Conservation (phyloP, 495 filamentous ascomycete species). For the Xylaria longipes region DNA sequence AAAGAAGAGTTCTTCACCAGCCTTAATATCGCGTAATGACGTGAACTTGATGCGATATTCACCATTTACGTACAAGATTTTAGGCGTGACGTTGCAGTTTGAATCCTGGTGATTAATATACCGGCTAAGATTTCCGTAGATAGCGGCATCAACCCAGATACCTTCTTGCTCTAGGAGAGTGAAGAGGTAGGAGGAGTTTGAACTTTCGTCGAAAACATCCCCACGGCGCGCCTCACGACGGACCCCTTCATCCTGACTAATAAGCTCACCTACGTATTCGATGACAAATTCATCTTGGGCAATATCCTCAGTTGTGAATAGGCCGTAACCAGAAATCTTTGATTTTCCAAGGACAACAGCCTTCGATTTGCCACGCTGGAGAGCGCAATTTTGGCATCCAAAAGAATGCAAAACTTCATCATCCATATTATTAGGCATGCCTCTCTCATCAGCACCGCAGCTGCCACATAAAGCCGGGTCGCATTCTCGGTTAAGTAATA, state of each 20-base stretch:
- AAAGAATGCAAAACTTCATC: conserved; percentile 55
- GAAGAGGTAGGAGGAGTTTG: conserved; percentile 69
- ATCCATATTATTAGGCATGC: conserved; percentile 65
- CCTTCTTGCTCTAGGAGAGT: conserved; percentile 63
- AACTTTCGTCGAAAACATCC: conserved; percentile 66
- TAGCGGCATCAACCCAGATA: conserved; percentile 59
- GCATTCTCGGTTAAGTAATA: conserved; percentile 70
- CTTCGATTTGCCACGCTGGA: conserved; percentile 67
- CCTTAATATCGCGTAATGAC: conserved; percentile 62
- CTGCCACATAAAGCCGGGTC: conserved; percentile 70
- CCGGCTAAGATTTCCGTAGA: conserved; percentile 62
- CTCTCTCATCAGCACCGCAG: conserved; percentile 67
- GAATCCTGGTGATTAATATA: conserved; percentile 72
- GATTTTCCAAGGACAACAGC: conserved; percentile 67
- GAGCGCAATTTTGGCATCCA: conserved; percentile 66
- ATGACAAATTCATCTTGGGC: conserved; percentile 66
- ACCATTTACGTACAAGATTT: conserved; percentile 67
- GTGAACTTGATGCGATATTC: conserved; percentile 72
- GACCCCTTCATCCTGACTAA: conserved; percentile 67
- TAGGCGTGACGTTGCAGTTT: conserved; percentile 60
- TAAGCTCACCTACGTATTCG: conserved; percentile 76
- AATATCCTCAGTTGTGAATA: conserved; percentile 68
- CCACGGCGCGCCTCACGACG: conserved; percentile 61
- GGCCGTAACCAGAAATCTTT: conserved; percentile 67
- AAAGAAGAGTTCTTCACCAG: conserved; percentile 75